phyloP scores from a whole-genome alignment of 2,329 filamentous ascomycete genomes.

The Paraphaeosphaeria minitans region DNA sequence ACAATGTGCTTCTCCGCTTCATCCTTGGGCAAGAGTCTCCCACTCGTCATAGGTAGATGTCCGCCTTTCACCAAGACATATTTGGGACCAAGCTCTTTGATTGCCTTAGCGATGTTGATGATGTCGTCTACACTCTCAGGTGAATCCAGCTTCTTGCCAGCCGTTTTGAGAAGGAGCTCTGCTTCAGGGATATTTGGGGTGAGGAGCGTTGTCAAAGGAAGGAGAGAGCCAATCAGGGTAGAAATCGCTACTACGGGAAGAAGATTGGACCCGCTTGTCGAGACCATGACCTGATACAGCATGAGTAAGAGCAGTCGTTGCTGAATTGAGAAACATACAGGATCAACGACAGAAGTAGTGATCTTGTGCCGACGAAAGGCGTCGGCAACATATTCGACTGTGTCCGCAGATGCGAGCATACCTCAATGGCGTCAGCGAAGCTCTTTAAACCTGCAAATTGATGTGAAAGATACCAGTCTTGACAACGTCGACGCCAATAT shows the following conservation, averaged over 20 bases:
- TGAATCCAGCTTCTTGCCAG: slow-evolving; percentile 51
- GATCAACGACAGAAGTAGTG: slow-evolving; percentile 70
- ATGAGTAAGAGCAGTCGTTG: not conserved
- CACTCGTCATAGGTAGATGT: slow-evolving; percentile 76
- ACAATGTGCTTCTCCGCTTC: slow-evolving; percentile 68
- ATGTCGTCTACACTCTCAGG: slow-evolving; percentile 68
- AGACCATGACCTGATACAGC: slow-evolving; percentile 77
- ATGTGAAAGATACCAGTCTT: slow-evolving; percentile 72
- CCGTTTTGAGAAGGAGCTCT: slow-evolving; percentile 64
- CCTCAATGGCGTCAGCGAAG: slow-evolving; percentile 56
- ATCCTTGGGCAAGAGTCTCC: slow-evolving; percentile 62
- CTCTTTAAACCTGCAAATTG: not conserved
- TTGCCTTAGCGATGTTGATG: slow-evolving; percentile 67
- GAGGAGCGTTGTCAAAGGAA: slow-evolving; percentile 70
- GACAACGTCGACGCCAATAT: slow-evolving; percentile 86
- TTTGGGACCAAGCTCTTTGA: slow-evolving; percentile 72
- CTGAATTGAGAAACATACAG: slow-evolving; percentile 57
- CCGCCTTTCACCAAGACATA: slow-evolving; percentile 91
- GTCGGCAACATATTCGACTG: slow-evolving; percentile 70
- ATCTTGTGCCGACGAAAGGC: slow-evolving; percentile 65
- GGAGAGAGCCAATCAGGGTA: slow-evolving; percentile 63
- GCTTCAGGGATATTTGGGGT: slow-evolving; percentile 83
- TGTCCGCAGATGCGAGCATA: slow-evolving; percentile 78
- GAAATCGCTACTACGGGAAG: slow-evolving; percentile 69
- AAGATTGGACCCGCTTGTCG: slow-evolving; percentile 75